Evolutionary conservation across 768 basidiomycete genomes (phyloP).

Genomic region (Coprinopsis marcescibilis): DNA sequence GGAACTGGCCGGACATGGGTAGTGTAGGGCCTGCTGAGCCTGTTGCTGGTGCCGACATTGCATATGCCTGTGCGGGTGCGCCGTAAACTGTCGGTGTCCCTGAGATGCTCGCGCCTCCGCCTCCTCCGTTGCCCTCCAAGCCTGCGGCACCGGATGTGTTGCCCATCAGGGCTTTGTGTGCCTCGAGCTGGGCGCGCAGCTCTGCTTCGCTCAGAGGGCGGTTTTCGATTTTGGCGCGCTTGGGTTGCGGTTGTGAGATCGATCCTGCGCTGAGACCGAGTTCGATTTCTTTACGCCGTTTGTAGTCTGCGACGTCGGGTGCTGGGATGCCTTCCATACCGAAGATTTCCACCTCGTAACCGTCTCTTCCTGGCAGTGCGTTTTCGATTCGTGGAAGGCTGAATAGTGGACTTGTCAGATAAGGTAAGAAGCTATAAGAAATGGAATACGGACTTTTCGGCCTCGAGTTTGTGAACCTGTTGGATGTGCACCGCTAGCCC

Average conservation of each 20-base stretch:
- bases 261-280: conserved; percentile 79
- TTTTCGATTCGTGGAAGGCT: conserved; percentile 91
- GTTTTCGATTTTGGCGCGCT: conserved; percentile 79
- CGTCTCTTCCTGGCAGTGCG: conserved; percentile 92
- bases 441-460: conserved; percentile 62
- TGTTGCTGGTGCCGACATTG: too few species aligned
- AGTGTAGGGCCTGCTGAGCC: too few species aligned
- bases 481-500: conserved; percentile 97
- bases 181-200: conserved; percentile 75
- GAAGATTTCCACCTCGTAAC: conserved; percentile 98
- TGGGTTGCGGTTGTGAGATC: conserved; percentile 74
- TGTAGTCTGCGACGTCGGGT: conserved; percentile 93
- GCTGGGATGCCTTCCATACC: conserved; percentile 99
- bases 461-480: conserved; percentile 98
- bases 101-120: too few species aligned
- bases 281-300: conserved; percentile 91
- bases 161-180: conserved; percentile 92
- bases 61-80: conserved; percentile 70
- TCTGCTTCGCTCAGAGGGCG: conserved; percentile 76
- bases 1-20: conserved; percentile 29
- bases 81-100: conserved; percentile 68
- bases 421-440: background rate
- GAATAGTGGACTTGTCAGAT: conserved; percentile 3
- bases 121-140: conserved; percentile 30
- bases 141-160: conserved; percentile 13